Evolutionary conservation across 768 basidiomycete species (phyloP).

Genomic region (Epithele typhae): DNA sequence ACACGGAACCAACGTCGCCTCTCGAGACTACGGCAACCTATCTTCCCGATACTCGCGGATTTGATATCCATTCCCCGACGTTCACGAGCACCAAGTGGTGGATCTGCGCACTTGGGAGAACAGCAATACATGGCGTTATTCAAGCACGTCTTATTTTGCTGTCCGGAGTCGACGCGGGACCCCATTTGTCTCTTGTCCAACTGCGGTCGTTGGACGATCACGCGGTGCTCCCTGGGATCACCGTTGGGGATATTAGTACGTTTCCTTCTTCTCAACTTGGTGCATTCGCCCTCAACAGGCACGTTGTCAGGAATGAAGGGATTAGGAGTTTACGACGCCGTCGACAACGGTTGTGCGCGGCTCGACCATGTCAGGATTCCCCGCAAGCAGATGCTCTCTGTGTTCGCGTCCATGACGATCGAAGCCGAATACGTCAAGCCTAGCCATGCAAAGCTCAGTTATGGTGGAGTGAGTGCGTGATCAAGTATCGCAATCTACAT

Average conservation of each 20-base stretch:
- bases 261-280: no score
- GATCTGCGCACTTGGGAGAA: constrained; percentile 70
- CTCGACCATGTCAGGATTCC: constrained; percentile 67
- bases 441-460: constrained; percentile 71
- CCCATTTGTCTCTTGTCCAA: constrained; percentile 73
- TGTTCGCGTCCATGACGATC: constrained; percentile 64
- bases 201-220: constrained; percentile 65
- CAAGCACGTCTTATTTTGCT: constrained; percentile 72
- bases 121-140: constrained; percentile 70
- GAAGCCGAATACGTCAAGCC: constrained; percentile 62
- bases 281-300: background rate
- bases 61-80: constrained; percentile 73
- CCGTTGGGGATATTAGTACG: constrained; percentile 65
- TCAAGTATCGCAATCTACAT: no score
- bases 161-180: constrained; percentile 55
- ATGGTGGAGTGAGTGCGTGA: constrained; percentile 57
- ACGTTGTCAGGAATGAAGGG: constrained; percentile 39
- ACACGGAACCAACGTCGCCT: constrained; percentile 68
- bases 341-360: constrained; percentile 66
- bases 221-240: constrained; percentile 53
- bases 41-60: constrained; percentile 59
- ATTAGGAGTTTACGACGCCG: constrained; percentile 39
- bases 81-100: constrained; percentile 80
- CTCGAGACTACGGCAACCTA: constrained; percentile 75
- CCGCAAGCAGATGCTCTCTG: constrained; percentile 67